These are phyloP conservation scores for Geotrichum reessii DNA, from an alignment of 1,139 yeast genomes.

Conservation along the genomic window DNA sequence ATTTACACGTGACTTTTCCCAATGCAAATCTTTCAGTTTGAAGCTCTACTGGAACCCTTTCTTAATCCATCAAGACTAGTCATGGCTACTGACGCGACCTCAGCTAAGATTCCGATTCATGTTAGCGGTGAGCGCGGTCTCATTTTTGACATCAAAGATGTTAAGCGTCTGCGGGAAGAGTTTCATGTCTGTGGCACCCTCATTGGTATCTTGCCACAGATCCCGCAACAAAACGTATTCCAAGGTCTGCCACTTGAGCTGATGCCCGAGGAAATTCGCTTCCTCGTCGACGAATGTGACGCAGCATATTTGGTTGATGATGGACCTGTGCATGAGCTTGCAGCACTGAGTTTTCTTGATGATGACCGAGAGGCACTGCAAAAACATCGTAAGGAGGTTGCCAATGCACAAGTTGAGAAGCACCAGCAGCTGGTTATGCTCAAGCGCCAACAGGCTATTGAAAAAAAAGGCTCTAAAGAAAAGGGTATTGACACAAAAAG, in stretches of 20 bases:
- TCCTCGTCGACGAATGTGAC: slow-evolving; percentile 48
- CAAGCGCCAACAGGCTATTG: slow-evolving; percentile 26
- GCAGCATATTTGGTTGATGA: slow-evolving; percentile 33
- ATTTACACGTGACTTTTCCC: not conserved
- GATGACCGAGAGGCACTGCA: slow-evolving; percentile 21
- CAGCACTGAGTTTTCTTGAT: slow-evolving; percentile 22
- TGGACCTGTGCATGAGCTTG: slow-evolving; percentile 30
- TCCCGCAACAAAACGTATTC: slow-evolving; percentile 87
- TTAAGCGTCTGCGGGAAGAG: slow-evolving; percentile 48
- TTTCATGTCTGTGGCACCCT: slow-evolving; percentile 65
- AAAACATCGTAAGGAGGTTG: slow-evolving; percentile 16
- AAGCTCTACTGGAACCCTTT: not conserved
- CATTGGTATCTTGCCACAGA: slow-evolving; percentile 64
- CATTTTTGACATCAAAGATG: slow-evolving; percentile 48
- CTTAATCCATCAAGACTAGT: not conserved
- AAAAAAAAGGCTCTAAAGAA: slow-evolving; percentile 19
- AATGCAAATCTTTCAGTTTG: not conserved
- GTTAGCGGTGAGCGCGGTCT: slow-evolving; percentile 48
- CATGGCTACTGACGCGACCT: not conserved
- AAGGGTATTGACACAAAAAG: slow-evolving; percentile 7
- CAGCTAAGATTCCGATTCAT: slow-evolving; percentile 33
- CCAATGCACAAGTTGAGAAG: slow-evolving; percentile 21
- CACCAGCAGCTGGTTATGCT: slow-evolving; percentile 25
- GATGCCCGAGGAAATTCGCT: slow-evolving; percentile 65
- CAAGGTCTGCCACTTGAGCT: slow-evolving; percentile 76